These are phyloP conservation scores for Didymellaceae sp. DNA, from an alignment of 2,329 filamentous ascomycete species.

Conservation along the genomic window DNA sequence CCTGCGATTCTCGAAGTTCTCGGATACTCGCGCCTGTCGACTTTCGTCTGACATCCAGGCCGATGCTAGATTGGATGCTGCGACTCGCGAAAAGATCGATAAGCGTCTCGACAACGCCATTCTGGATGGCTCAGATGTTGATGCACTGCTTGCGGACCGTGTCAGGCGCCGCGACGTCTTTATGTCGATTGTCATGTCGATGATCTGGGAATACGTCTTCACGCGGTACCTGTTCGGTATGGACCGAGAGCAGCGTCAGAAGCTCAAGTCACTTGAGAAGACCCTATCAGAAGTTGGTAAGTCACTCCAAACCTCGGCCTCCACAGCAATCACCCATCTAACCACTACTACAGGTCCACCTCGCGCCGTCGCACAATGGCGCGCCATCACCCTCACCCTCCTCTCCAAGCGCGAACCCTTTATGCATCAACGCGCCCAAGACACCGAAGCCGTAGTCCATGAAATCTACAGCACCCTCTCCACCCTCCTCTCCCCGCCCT, in stretches of 20 bases:
- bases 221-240: conserved; percentile 98
- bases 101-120: conserved; percentile 94
- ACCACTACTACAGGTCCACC: conserved; percentile 63
- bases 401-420: conserved; percentile 83
- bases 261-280: conserved; percentile 95
- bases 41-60: conserved; percentile 83
- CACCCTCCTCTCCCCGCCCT: conserved; percentile 84
- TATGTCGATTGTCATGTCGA: conserved; percentile 98
- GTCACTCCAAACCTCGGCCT: conserved; percentile 15
- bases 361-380: conserved; percentile 94
- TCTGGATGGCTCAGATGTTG: conserved; percentile 91
- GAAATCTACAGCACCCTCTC: conserved; percentile 86
- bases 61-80: conserved; percentile 42
- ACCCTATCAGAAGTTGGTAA: conserved; percentile 79
- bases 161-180: conserved; percentile 91
- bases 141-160: conserved; percentile 84
- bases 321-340: conserved; percentile 4
- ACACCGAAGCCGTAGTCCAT: conserved; percentile 94
- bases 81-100: conserved; percentile 76
- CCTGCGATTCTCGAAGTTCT: conserved; percentile 95
- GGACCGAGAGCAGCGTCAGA: conserved; percentile 96
- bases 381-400: conserved; percentile 90
- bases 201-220: conserved; percentile 99
- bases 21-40: conserved; percentile 86
- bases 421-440: conserved; percentile 78